These are phyloP conservation scores for Bipolaris victoriae DNA, from an alignment of 2,329 filamentous ascomycete genomes.

Conservation along the genomic window DNA sequence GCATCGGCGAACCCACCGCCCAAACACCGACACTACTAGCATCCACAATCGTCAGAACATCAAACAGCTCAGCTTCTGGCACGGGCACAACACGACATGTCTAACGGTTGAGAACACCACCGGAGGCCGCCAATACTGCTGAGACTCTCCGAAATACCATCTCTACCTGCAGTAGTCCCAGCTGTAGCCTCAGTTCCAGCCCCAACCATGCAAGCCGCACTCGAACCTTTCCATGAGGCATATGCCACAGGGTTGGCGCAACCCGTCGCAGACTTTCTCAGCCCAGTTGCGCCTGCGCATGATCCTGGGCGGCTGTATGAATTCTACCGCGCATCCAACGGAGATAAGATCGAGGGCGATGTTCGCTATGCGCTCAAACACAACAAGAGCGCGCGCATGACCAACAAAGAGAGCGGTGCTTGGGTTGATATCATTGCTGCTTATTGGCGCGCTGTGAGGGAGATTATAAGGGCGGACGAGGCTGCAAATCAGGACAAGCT, in stretches of 20 bases:
- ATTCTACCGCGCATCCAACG: slow-evolving; percentile 74
- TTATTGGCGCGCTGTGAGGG: slow-evolving; percentile 83
- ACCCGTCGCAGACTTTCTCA: slow-evolving; percentile 74
- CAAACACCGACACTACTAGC: slow-evolving; percentile 31
- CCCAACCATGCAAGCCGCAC: slow-evolving; percentile 70
- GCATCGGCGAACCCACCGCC: slow-evolving; percentile 29
- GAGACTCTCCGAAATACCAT: slow-evolving; percentile 9
- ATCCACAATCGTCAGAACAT: slow-evolving; percentile 1
- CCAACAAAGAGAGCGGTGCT: slow-evolving; percentile 72
- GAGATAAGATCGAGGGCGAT: slow-evolving; percentile 69
- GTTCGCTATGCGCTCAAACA: slow-evolving; percentile 74
- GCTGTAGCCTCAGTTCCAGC: background rate
- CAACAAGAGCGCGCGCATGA: slow-evolving; percentile 62
- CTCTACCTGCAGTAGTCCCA: background rate
- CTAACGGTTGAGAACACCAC: slow-evolving; percentile 3
- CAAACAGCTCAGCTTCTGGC: background rate
- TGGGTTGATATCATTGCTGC: slow-evolving; percentile 85
- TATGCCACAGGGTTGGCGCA: slow-evolving; percentile 71
- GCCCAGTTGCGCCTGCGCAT: slow-evolving; percentile 68
- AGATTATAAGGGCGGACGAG: slow-evolving; percentile 71
- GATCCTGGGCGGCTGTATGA: slow-evolving; percentile 70
- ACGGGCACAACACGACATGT: slow-evolving; percentile 1
- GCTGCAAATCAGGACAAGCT: slow-evolving; percentile 53
- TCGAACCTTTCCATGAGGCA: slow-evolving; percentile 74
- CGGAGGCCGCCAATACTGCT: slow-evolving; percentile 13